A percentile compares a stretch with the other conserved stretches of the same genome.
Evolutionary conservation across 768 basidiomycete genomes (phyloP).

Genomic region (Boletales sp.): DNA sequence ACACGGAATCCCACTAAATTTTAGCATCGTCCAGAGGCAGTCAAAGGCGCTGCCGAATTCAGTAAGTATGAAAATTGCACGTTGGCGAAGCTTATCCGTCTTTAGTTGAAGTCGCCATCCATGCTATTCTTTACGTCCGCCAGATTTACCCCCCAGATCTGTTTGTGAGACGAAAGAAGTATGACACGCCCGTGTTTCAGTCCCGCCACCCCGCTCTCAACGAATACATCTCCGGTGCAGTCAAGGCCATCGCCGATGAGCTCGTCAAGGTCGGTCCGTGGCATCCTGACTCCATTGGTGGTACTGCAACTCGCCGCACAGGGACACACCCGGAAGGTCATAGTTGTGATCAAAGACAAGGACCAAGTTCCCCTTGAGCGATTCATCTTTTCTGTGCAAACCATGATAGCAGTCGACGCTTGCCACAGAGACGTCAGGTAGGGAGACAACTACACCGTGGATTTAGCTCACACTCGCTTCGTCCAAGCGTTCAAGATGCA

Average conservation of each 20-base stretch:
- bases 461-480: slow-evolving; percentile 1
- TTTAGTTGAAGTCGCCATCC: slow-evolving; percentile 90
- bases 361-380: slow-evolving; percentile 82
- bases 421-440: slow-evolving; percentile 72
- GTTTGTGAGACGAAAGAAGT: slow-evolving; percentile 85
- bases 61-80: slow-evolving; percentile 41
- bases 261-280: slow-evolving; percentile 50
- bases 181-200: slow-evolving; percentile 88
- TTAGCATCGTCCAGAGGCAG: slow-evolving; percentile 46
- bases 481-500: slow-evolving; percentile 62
- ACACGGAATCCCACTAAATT: slow-evolving; percentile 7
- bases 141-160: slow-evolving; percentile 87
- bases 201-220: slow-evolving; percentile 88
- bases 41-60: slow-evolving; percentile 67
- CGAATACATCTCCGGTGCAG: slow-evolving; percentile 84
- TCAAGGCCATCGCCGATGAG: slow-evolving; percentile 80
- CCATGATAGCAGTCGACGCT: slow-evolving; percentile 68
- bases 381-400: slow-evolving; percentile 84
- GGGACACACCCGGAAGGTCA: slow-evolving; percentile 78
- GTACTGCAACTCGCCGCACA: slow-evolving; percentile 24
- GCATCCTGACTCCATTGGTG: not conserved
- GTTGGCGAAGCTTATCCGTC: slow-evolving; percentile 3
- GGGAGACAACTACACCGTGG: not conserved
- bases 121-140: slow-evolving; percentile 87
- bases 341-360: slow-evolving; percentile 81